phyloP scores from a whole-genome alignment of 495 filamentous ascomycete genomes.

The Thozetella sp. region DNA sequence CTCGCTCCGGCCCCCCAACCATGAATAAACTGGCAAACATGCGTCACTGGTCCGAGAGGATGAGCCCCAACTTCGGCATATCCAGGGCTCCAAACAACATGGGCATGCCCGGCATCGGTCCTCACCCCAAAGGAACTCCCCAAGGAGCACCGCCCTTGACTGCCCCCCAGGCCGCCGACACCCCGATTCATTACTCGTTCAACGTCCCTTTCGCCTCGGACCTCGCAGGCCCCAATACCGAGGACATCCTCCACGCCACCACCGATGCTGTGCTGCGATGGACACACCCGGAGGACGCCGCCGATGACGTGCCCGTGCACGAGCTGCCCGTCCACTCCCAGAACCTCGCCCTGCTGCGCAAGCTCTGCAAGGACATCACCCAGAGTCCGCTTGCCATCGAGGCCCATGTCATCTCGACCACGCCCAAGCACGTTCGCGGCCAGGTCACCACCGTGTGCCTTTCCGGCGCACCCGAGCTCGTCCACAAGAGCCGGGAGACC shows the following conservation, averaged over 20 bases:
- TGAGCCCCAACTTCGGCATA: slow-evolving; percentile 81
- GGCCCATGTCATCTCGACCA: slow-evolving; percentile 78
- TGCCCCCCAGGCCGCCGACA: slow-evolving; percentile 64
- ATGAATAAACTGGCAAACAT: slow-evolving; percentile 97
- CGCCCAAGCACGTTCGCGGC: slow-evolving; percentile 74
- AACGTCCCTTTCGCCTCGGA: slow-evolving; percentile 94
- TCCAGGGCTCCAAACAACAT: slow-evolving; percentile 61
- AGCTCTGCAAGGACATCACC: slow-evolving; percentile 76
- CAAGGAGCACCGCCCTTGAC: slow-evolving; percentile 67
- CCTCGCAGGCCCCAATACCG: slow-evolving; percentile 84
- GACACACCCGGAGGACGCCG: slow-evolving; percentile 85
- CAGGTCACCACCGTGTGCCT: slow-evolving; percentile 90
- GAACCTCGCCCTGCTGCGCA: slow-evolving; percentile 77
- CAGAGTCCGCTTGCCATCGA: slow-evolving; percentile 69
- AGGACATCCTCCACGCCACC: slow-evolving; percentile 90
- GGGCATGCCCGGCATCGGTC: slow-evolving; percentile 68
- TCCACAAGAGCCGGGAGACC: slow-evolving; percentile 80
- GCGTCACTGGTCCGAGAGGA: slow-evolving; percentile 93
- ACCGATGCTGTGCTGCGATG: slow-evolving; percentile 81
- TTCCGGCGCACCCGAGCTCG: slow-evolving; percentile 78
- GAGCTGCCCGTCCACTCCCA: slow-evolving; percentile 85
- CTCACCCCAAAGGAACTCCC: slow-evolving; percentile 65
- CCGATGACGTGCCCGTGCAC: slow-evolving; percentile 79
- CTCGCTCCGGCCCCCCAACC: slow-evolving; percentile 30
- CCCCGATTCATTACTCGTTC: slow-evolving; percentile 77